Evolutionary conservation across 2,329 filamentous ascomycete genomes (phyloP), one percentile per base, ranked within the genome.

Genomic region (Cladosporium oxysporum): DNA sequence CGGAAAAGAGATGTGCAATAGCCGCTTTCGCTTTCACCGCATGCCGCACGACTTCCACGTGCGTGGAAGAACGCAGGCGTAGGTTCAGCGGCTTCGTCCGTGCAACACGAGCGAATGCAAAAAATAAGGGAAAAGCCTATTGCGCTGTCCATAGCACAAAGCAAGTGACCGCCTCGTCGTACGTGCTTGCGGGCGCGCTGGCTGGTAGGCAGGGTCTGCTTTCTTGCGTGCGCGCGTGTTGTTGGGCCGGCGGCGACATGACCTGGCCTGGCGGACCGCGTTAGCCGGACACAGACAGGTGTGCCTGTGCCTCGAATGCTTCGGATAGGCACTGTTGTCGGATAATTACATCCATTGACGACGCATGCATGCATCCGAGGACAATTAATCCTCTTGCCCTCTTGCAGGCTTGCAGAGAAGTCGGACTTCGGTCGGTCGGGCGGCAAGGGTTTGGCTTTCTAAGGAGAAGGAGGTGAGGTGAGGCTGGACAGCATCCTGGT

Each of bases 381-480:
- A 33, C 31, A 21, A 47, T 31, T 33, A 31, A 26, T 55, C 33
- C 52, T 55, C 52, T 12, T 41, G 33, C 49, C n/a, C 31, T 21
- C 3, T 41, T 58, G 55, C 55, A 41, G 55, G 49, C 49, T 52
- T 52, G 52, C 52, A 21, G 18, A 31, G 29, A n/a, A 12, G 50
- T 35, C 33, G 50, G 50, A 53, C 23, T 26, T 18, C 14, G 26
- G 49, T 2, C 16, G 26, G 49, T 29, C 18, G 37, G 18, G 41
- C 41, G 41, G 37, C 37, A 44, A 44, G 37, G 37, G 37, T 44
- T 44, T 18, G 41, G 49, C 12, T 12, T 35, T 35, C 12, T 29
- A 53, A 53, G 49, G 55, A 52, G 49, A 44, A 41, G 21, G 55
- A 58, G 55, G 55, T 41, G 55, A 37, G 23, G n/a, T 58, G 33